Conservation (phyloP, 805 yeast species). For the Myxozyma nipponensis region DNA sequence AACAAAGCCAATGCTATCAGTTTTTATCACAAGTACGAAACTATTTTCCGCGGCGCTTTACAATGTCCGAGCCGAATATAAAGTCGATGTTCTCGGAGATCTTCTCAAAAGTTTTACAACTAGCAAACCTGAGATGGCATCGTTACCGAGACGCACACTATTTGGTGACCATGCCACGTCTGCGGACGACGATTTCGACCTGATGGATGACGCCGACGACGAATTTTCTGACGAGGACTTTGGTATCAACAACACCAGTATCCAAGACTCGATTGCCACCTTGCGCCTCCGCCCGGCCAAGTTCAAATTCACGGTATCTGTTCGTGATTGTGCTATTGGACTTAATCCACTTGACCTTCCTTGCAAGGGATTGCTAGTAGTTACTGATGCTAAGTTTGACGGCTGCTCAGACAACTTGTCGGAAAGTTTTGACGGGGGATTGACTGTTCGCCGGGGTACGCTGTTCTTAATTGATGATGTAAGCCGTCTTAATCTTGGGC, state of each 20-base stretch:
- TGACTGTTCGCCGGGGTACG: slow-evolving; percentile 49
- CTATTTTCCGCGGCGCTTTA: slow-evolving; percentile 45
- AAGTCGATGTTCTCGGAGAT: slow-evolving; percentile 45
- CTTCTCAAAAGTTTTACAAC: too few relatives aligned
- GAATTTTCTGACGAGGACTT: slow-evolving; percentile 18
- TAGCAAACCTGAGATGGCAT: too few relatives aligned
- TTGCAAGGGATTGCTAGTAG: slow-evolving; percentile 50
- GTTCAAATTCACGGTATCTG: too few relatives aligned
- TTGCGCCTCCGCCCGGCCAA: too few relatives aligned
- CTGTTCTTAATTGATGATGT: slow-evolving; percentile 64
- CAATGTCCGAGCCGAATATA: slow-evolving; percentile 52
- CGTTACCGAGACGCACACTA: too few relatives aligned
- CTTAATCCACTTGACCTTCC: slow-evolving; percentile 58
- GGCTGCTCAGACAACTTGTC: slow-evolving; percentile 40
- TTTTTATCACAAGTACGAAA: slow-evolving; percentile 39
- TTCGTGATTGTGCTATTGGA: slow-evolving; percentile 57
- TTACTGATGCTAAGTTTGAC: slow-evolving; percentile 55
- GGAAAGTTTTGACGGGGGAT: slow-evolving; percentile 36
- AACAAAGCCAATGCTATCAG: slow-evolving; percentile 42
- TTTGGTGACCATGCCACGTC: too few relatives aligned
- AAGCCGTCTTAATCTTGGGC: slow-evolving; percentile 13
- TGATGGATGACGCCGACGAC: too few relatives aligned
- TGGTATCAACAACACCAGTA: slow-evolving; percentile 18
- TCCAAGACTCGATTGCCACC: slow-evolving; percentile 25
- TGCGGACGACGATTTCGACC: too few relatives aligned